phyloP scores from a whole-genome alignment of 805 yeast species.

The Kazachstania bromeliacearum region DNA sequence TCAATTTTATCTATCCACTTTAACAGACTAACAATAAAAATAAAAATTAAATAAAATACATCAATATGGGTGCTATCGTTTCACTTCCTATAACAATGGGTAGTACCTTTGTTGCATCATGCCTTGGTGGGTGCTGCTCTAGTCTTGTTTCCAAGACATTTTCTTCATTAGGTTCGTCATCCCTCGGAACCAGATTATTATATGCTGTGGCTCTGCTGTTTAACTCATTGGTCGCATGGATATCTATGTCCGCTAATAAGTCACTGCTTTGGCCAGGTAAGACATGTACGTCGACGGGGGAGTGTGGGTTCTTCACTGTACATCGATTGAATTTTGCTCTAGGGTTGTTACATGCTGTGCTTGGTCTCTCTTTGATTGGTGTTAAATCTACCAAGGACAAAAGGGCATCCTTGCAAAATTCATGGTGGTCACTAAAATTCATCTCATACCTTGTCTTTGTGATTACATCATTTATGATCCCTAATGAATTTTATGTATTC shows the following conservation, averaged over 20 bases:
- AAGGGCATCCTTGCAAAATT: constrained; percentile 78
- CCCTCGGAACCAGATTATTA: constrained; percentile 74
- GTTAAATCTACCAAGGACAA: constrained; percentile 72
- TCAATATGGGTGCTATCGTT: constrained; percentile 52
- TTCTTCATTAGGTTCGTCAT: constrained; percentile 49
- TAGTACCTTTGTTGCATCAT: constrained; percentile 58
- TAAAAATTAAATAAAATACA: no score
- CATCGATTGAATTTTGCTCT: constrained; percentile 84
- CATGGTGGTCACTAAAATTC: constrained; percentile 79
- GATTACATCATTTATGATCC: constrained; percentile 62
- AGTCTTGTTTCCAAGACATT: constrained; percentile 50
- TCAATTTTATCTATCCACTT: background rate
- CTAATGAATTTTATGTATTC: constrained; percentile 75
- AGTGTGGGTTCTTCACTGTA: constrained; percentile 92
- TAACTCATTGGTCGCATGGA: constrained; percentile 84
- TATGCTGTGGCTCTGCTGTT: constrained; percentile 72
- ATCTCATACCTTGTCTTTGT: constrained; percentile 48
- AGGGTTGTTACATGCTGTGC: constrained; percentile 63
- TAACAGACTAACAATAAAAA: background rate
- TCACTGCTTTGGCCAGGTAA: constrained; percentile 64
- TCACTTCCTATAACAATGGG: constrained; percentile 63
- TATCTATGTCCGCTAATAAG: constrained; percentile 70
- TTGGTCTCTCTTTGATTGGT: constrained; percentile 60
- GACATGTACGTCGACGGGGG: constrained; percentile 72
- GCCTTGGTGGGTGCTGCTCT: constrained; percentile 74